Base-by-base conservation (phyloP, 257 asterid genomes). In the Ilex asprella region DNA sequence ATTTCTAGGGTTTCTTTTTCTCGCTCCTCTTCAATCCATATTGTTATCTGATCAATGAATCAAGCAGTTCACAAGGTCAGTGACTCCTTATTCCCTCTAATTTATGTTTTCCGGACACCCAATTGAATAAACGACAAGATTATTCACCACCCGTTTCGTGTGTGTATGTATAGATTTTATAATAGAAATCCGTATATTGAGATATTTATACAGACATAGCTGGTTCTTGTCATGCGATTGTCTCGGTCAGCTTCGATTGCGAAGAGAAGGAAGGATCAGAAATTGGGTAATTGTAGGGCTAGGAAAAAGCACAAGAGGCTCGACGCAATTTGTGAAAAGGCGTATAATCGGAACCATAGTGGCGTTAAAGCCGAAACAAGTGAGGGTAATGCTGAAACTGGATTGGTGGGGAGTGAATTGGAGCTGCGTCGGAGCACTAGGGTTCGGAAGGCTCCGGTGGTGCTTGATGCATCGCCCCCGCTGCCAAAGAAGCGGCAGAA, bases 391-490 rank as follows among this genome's bases (percentile, higher is more conserved):
- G 76, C 69, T 64, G 87, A 63, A 60, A 15, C n/a, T 15, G 54
- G 14, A 4, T 49, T 3, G 3, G 3, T 7, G 57, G 87, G 58
- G 71, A 59, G 77, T 66, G 94, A 79, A 31, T 31, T 51, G 53
- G 97, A 93, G 82, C 76, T 78, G 47, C 75, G 99, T 12, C 71
- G 94, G 77, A 89, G 99, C 70, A 74, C 56, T 74, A 85, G 99
- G 86, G 79, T 83, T 72, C 84, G 99, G 58, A 89, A 65, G 78
- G 83, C 96, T 68, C 95, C 97, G 5, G 85, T 70, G 57, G 62
- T 93, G 74, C 97, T 93, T 14, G 99, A 93, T 75, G 84, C 99
- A 50, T 93, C 99, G 10, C 99, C 99, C 59, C 29, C 71, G 62
- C 97, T 96, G 0, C 84, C 86, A 0, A 89, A 74, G 70, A 93